Evolutionary conservation across 2,329 filamentous ascomycete genomes (phyloP), one percentile per base, ranked within the genome.

Genomic region (Epichloe brachyelytri): DNA sequence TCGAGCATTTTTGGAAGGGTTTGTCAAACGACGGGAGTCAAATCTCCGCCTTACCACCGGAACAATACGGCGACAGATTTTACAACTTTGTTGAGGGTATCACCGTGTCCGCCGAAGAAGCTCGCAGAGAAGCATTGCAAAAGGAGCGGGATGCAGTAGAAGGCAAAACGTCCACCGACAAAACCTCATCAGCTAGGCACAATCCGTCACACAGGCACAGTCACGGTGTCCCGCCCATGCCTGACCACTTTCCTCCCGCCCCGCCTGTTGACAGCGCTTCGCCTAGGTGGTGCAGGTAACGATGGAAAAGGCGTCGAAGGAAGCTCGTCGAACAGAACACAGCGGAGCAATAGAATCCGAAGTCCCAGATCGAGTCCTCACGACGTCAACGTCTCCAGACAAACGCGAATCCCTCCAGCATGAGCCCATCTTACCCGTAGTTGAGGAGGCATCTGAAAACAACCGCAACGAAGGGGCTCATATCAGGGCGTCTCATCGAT

Each of bases 1-100:
- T 91, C 55, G 93, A 98, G 68, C 85, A 97, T 68, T 93, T 97
- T 69, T 93, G 90, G 85, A 98, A 98, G 72, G 91, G 93, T 38
- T 73, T 97, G 53, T 88, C 85, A 2, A 79, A 82, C 60, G 86
- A 93, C 60, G 83, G 88, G 60, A 82, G 79, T 36, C 84, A 96
- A 64, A 97, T 98, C 54, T 97, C 91, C 0, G 89, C 93, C 2
- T 83, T 97, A 22, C 87, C 90, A 0, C 91, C 93, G 0, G 81
- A 89, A 55, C 79, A 88, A 52, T 98, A 98, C 61, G 93, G 93
- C 30, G 88, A 97, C 53, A 84, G 93, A 5, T 98, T 98, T 66
- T 78, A 94, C 64, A 85, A 86, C 57, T 98, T 98, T 65, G 90
- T 98, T 62, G 83, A 84, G 47, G 84, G 85, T 38, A 85, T 95